A percentile compares a stretch with the other conserved stretches of the same genome.
Evolutionary conservation across 192 early-diverging fungal species (phyloP).

Genomic region (Backusella macrospora): DNA sequence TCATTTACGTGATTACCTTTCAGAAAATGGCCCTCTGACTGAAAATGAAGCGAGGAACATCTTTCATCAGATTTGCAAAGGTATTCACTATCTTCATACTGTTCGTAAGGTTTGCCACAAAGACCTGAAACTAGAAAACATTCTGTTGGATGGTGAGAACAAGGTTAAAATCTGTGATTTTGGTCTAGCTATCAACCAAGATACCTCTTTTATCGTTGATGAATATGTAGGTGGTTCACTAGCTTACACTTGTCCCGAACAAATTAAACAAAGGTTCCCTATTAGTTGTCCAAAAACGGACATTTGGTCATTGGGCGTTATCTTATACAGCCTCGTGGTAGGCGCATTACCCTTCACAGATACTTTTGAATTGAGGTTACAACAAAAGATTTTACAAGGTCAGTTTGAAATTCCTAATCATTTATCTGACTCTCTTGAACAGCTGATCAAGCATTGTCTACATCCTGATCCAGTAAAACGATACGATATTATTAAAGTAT

Average conservation of each 20-base stretch:
- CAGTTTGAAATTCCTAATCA: constrained; percentile 48
- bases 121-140: constrained; percentile 94
- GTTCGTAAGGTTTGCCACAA: constrained; percentile 69
- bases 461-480: constrained; percentile 47
- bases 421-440: constrained; percentile 37
- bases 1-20: constrained; percentile 61
- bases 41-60: constrained; percentile 60
- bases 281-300: constrained; percentile 60
- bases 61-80: constrained; percentile 75
- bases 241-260: constrained; percentile 74
- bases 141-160: constrained; percentile 66
- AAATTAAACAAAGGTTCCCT: constrained; percentile 47
- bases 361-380: constrained; percentile 69
- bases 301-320: constrained; percentile 78
- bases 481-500: constrained; percentile 45
- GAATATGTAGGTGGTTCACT: constrained; percentile 62
- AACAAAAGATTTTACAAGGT: constrained; percentile 69
- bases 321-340: constrained; percentile 70
- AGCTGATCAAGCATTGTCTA: constrained; percentile 51
- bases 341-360: constrained; percentile 77
- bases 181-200: constrained; percentile 65
- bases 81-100: constrained; percentile 79
- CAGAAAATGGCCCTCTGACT: constrained; percentile 40
- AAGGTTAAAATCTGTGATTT: constrained; percentile 88
- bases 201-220: neutral